Evolutionary conservation across 1,284 basidiomycete genomes (phyloP), one percentile per base, ranked within the genome.

Genomic region (Ceratobasidium sp.): DNA sequence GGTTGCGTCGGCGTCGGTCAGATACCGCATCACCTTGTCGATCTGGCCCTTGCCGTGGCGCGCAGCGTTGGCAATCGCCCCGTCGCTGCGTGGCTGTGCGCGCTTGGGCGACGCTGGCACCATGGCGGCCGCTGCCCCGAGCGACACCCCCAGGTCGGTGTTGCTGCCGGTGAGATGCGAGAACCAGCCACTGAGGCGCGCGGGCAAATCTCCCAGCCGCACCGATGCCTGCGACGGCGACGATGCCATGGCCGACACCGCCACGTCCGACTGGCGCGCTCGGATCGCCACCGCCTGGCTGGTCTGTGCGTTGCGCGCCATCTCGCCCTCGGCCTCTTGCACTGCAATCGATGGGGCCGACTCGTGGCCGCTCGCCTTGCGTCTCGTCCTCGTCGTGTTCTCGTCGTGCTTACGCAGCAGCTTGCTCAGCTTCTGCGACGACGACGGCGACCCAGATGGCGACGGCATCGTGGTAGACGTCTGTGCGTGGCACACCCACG

Each of bases 1-100:
- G 3, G 84, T 86, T 13, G 89, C 85, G 78, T 96, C 93, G 73
- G 85, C 87, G 79, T 96, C 93, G 70, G 94, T 82, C 6, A 96
- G 80, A 78, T 93, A 92, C 29, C 93, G 84, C 81, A 94, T 86
- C 2, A 89, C 90, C 77, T 89, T 90, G 80, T 90, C 88, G 67
- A 91, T 78, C 70, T 89, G 88, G 29, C 87, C 88, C 74, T 87
- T 89, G 57, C 89, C 87, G 75, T 89, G 86, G 73, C 87, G 87
- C 1, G 89, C 88, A 0, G 86, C 88, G 13, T 40, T 40, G 1
- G 85, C 84, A 69, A 87, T 79, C 10, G 89, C 79, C 1, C 73
- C 74, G 17, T 53, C 65, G 52, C 42, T 50, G 35, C 52, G 31
- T 38, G 62, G 62, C 40, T 40, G 54, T 40, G 52, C 52, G 20